phyloP scores from a whole-genome alignment of 2,329 filamentous ascomycete species.

The Monosporascus ibericus region DNA sequence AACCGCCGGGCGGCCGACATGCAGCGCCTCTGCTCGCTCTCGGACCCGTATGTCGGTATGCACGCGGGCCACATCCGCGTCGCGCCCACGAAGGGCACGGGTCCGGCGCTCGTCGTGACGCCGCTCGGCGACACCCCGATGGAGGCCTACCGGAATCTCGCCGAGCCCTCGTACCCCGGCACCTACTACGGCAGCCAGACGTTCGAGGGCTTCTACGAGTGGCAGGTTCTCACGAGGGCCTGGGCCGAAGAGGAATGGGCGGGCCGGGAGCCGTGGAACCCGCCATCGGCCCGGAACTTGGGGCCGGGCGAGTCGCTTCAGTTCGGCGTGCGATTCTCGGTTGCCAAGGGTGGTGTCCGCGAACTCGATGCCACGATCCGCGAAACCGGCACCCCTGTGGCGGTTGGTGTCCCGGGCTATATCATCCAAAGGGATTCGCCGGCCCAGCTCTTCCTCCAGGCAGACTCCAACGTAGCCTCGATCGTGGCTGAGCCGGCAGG shows the following conservation, averaged over 20 bases:
- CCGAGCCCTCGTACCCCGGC: slow-evolving; percentile 34
- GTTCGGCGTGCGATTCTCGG: slow-evolving; percentile 45
- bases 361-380: slow-evolving; percentile 41
- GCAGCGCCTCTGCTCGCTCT: slow-evolving; percentile 44
- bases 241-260: slow-evolving; percentile 53
- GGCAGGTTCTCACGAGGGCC: slow-evolving; percentile 48
- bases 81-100: slow-evolving; percentile 44
- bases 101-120: slow-evolving; percentile 48
- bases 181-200: slow-evolving; percentile 45
- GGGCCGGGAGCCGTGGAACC: slow-evolving; percentile 46
- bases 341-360: slow-evolving; percentile 36
- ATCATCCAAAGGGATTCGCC: slow-evolving; percentile 42
- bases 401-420: slow-evolving; percentile 49
- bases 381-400: slow-evolving; percentile 38
- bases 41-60: slow-evolving; percentile 55
- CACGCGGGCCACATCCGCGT: slow-evolving; percentile 52
- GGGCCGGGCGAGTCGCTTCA: slow-evolving; percentile 37
- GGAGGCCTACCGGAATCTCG: slow-evolving; percentile 49
- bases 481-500: slow-evolving; percentile 32
- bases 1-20: slow-evolving; percentile 41
- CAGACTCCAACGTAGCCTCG: slow-evolving; percentile 31
- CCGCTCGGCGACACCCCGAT: slow-evolving; percentile 41
- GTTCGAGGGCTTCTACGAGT: slow-evolving; percentile 57
- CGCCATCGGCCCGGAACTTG: slow-evolving; percentile 39
- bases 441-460: slow-evolving; percentile 38